Conservation (phyloP, 2,329 filamentous ascomycete genomes). For the Neopestalotiopsis rosae region DNA sequence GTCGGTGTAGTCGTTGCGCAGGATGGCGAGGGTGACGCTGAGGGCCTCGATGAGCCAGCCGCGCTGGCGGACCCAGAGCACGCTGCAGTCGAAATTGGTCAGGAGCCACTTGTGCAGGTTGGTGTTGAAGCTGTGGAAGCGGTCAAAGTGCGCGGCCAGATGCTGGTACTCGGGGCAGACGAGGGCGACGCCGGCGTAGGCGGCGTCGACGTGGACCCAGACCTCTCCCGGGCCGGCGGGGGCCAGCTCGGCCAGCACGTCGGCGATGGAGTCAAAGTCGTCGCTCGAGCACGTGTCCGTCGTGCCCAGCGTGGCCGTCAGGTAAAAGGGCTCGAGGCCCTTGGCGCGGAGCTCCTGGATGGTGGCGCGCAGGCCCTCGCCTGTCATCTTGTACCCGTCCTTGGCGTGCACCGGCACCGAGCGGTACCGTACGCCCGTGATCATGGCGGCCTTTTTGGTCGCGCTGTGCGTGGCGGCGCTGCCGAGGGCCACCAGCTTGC, state of each 20-base stretch:
- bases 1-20: conserved; percentile 81
- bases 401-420: conserved; percentile 67
- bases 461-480: conserved; percentile 82
- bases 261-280: conserved; percentile 73
- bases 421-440: conserved; percentile 83
- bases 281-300: conserved; percentile 90
- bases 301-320: conserved; percentile 84
- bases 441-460: conserved; percentile 85
- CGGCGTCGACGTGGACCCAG: conserved; percentile 94
- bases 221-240: conserved; percentile 53
- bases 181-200: conserved; percentile 87
- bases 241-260: conserved; percentile 44
- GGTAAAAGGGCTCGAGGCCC: conserved; percentile 83
- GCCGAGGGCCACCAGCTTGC: conserved; percentile 79
- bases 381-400: conserved; percentile 75
- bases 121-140: conserved; percentile 88
- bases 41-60: conserved; percentile 80
- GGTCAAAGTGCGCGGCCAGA: conserved; percentile 63
- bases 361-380: conserved; percentile 61
- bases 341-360: conserved; percentile 69
- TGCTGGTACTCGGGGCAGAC: conserved; percentile 81
- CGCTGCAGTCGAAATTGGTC: conserved; percentile 87
- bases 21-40: conserved; percentile 79
- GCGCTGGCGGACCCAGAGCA: conserved; percentile 79
- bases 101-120: conserved; percentile 99